Evolutionary conservation across 2,329 filamentous ascomycete genomes (phyloP), one percentile per base, ranked within the genome.

Genomic region (Penicillium verrucosum): DNA sequence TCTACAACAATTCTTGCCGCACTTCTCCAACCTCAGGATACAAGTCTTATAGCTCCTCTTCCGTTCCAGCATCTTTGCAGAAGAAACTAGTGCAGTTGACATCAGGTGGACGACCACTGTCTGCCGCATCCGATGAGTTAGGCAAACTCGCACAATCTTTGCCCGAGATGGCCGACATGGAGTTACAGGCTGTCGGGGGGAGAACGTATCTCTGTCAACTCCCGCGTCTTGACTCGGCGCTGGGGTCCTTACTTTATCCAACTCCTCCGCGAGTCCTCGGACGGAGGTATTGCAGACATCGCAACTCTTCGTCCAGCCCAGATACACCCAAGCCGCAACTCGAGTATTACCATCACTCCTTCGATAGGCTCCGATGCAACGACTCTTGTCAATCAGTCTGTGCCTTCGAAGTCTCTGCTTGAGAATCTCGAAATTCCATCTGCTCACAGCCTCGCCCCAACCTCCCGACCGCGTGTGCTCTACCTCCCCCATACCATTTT

Each of bases 231-330:
- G 16, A 88, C 89, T 10, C 85, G 91, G 29, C 82, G 94, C 69
- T 99, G 94, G 94, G 94, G 94, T 0, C 91, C 92, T 0, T 97
- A 96, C 71, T 97, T 99, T 75, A 91, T 96, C 54, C 90, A 96
- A 70, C 82, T 99, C 1, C 80, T 97, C 10, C 85, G 89, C 29
- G 92, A 97, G 73, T 90, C 89, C 42, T 81, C 82, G 5, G 86
- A 89, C 56, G 87, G 89, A 51, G 89, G 87, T 1, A 84, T 85
- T 53, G 74, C 76, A 25, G 92, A 96, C 64, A 83, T 88, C 0
- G 83, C 86, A 29, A 94, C 91, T 0, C 75, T 96, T 32, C 83
- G 91, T 45, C 87, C 89, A 1, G 80, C 82, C 4, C 62, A 67
- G 27, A 74, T 81, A 80, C 70, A 85, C 73, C 73, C 86, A 71